These are phyloP conservation scores for Gyromitra esculenta DNA, from an alignment of 2,329 filamentous ascomycete species.

Conservation along the genomic window DNA sequence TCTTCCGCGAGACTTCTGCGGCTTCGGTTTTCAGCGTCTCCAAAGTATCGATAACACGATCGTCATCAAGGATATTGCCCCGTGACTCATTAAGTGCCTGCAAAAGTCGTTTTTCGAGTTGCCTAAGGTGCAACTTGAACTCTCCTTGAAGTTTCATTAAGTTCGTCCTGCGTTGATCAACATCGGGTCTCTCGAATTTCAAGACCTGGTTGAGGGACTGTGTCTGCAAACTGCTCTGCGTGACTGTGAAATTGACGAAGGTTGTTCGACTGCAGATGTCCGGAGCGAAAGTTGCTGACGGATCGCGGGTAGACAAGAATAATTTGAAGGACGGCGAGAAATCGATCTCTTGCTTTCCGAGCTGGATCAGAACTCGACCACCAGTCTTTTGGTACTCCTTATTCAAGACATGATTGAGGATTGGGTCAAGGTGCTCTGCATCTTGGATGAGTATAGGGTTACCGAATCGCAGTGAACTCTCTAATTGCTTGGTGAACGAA, in stretches of 20 bases:
- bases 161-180: constrained; percentile 94
- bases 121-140: constrained; percentile 96
- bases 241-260: constrained; percentile 99
- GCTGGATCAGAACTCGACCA: constrained; percentile 95
- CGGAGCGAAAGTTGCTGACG: constrained; percentile 92
- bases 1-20: constrained; percentile 94
- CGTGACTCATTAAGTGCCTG: constrained; percentile 97
- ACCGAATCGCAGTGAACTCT: constrained; percentile 95
- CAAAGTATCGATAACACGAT: constrained; percentile 96
- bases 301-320: constrained; percentile 93
- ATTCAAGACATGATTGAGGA: constrained; percentile 97
- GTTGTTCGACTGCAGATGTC: constrained; percentile 98
- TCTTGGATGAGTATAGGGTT: constrained; percentile 99
- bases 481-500: constrained; percentile 96
- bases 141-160: constrained; percentile 98
- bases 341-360: constrained; percentile 98
- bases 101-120: constrained; percentile 91
- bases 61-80: constrained; percentile 97
- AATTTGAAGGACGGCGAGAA: constrained; percentile 97
- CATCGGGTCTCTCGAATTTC: constrained; percentile 95
- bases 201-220: constrained; percentile 97
- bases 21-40: constrained; percentile 98
- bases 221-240: constrained; percentile 97
- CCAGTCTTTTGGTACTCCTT: constrained; percentile 99
- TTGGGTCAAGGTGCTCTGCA: constrained; percentile 94